phyloP scores from a whole-genome alignment of 2,329 filamentous ascomycete genomes.

The Verticillium zaregamsianum region DNA sequence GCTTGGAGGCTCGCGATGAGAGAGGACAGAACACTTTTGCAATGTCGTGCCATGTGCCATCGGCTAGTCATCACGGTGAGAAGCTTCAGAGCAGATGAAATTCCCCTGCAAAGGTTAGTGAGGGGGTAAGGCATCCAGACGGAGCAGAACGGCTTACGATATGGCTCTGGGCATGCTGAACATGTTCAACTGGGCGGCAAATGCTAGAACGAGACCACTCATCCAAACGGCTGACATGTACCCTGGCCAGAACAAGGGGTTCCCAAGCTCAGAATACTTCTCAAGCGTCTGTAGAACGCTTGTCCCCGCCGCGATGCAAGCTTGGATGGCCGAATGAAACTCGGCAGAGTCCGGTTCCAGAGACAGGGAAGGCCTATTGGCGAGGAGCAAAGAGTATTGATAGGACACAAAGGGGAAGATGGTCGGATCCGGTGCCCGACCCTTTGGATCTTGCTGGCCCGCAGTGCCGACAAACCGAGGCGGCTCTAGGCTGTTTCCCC shows the following conservation, averaged over 20 bases:
- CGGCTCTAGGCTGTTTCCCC: constrained; percentile 6
- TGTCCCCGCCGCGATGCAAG: constrained; percentile 5
- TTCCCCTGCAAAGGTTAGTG: constrained; percentile 3
- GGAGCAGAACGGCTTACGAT: background rate
- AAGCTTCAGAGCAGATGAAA: background rate
- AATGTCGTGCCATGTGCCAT: constrained; percentile 9
- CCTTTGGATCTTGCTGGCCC: background rate
- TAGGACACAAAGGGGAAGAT: constrained; percentile 15
- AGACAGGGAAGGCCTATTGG: constrained; percentile 29
- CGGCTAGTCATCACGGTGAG: constrained; percentile 1
- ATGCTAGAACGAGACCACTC: constrained; percentile 29
- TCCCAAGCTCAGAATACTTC: background rate
- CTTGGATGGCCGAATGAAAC: constrained; percentile 8
- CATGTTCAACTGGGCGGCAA: constrained; percentile 15
- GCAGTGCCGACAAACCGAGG: background rate
- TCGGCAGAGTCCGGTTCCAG: constrained; percentile 10
- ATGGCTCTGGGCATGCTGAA: background rate
- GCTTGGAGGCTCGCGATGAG: constrained; percentile 2
- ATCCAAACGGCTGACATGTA: constrained; percentile 30
- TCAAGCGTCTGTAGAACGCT: constrained; percentile 3
- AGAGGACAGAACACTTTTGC: constrained; percentile 6
- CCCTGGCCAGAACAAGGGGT: constrained; percentile 24
- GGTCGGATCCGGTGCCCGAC: constrained; percentile 3
- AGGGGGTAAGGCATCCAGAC: background rate
- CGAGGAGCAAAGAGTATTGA: constrained; percentile 25